Percentiles rank a stretch among this genome's conserved stretches.
Evolutionary conservation across 2,329 filamentous ascomycete genomes (phyloP).

Genomic region (Sclerotinia subarctica): DNA sequence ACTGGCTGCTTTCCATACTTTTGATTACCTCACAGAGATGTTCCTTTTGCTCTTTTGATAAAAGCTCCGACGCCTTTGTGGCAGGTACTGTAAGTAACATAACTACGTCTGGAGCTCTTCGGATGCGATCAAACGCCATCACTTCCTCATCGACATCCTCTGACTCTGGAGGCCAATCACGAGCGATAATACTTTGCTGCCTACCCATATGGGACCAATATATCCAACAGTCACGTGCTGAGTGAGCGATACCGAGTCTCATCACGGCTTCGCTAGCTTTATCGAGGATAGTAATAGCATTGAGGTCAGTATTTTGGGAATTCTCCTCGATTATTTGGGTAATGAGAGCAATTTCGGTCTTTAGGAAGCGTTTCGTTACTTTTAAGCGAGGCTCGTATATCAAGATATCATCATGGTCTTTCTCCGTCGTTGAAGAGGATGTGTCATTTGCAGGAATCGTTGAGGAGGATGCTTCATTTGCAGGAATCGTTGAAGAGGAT

Average conservation of each 20-base stretch:
- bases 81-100: not conserved
- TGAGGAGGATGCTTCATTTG: not conserved
- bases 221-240: not conserved
- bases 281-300: not conserved
- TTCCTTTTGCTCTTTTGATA: not conserved
- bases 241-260: not conserved
- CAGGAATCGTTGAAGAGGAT: not conserved
- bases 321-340: not conserved
- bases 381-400: not conserved
- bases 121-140: not conserved
- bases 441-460: not conserved
- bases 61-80: not conserved
- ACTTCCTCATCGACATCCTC: not conserved
- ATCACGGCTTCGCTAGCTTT: not conserved
- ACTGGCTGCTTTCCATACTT: not conserved
- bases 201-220: not conserved
- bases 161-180: not conserved
- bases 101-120: too few relatives aligned
- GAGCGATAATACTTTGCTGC: not conserved
- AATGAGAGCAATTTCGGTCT: not conserved
- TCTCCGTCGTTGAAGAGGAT: not conserved
- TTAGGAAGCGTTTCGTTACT: not conserved
- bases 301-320: too few relatives aligned
- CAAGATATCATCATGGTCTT: not conserved
- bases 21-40: not conserved